These are phyloP conservation scores for Neoboletus magnificus DNA, from an alignment of 768 basidiomycete genomes.

Conservation along the genomic window DNA sequence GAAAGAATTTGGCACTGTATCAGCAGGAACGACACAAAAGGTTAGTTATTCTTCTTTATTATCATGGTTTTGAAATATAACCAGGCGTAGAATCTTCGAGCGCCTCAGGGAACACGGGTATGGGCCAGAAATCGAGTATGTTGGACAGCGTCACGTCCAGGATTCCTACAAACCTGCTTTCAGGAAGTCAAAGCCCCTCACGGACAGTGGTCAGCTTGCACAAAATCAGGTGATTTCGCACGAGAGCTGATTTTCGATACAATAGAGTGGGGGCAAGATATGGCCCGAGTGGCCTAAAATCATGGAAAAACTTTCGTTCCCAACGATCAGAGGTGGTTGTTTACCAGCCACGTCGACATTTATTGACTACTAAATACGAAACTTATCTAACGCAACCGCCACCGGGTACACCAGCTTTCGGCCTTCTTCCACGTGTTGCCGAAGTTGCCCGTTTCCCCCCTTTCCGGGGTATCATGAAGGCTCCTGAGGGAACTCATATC, in stretches of 20 bases:
- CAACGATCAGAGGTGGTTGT: background rate
- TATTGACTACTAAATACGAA: background rate
- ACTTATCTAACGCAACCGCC: background rate
- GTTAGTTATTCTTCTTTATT: background rate
- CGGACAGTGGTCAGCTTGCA: background rate
- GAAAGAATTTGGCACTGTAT: background rate
- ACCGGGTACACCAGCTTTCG: background rate
- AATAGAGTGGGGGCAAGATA: background rate
- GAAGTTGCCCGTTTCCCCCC: background rate
- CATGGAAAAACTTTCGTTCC: background rate
- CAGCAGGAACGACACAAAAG: background rate
- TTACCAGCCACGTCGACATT: background rate
- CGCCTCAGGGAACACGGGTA: background rate
- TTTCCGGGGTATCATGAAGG: background rate
- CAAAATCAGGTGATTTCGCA: background rate
- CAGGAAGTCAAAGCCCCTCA: background rate
- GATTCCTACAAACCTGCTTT: background rate
- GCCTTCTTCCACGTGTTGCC: background rate
- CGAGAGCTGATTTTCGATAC: background rate
- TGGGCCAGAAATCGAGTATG: background rate
- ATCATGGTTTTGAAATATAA: background rate
- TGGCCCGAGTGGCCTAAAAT: background rate
- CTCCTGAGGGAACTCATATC: background rate
- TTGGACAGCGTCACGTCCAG: background rate
- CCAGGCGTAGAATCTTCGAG: background rate